Evolutionary conservation across 1,284 basidiomycete species (phyloP), one percentile per base, ranked within the genome.

Genomic region (Rhodotorula sp.): DNA sequence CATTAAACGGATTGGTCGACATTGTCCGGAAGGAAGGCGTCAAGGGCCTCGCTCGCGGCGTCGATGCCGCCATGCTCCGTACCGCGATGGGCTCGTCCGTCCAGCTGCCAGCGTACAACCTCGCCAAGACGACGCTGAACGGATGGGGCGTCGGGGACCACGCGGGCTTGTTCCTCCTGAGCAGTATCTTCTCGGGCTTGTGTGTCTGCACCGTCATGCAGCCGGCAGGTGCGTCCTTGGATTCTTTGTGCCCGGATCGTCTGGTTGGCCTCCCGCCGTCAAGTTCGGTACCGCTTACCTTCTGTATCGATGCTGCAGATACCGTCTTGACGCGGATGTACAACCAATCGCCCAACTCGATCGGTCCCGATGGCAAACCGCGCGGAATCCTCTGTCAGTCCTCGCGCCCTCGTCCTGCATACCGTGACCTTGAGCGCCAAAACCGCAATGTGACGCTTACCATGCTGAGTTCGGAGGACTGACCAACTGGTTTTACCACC

Each of bases 81-180:
- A 98, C 96, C 15, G 89, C 92, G 5, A 97, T 95, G 91, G 96
- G 95, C 48, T 91, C 89, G 65, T 92, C 91, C 39, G 91, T 91
- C 8, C 96, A 99, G 87, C 83, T 99, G 54, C 96, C 96, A 0
- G 92, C 92, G 56, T 99, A 99, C 82, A 96, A 93, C 78, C 91
- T 92, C 82, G 91, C 92, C 48, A 97, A 97, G 82, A 87, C 86
- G 64, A 86, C 90, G 69, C 83, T 96, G 57, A 85, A 89, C 6
- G 84, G 85, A 47, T 83, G 87, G 72, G 88, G 88, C 2, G 85
- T 91, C 70, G 85, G 88, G 23, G 87, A 91, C 80, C 92, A 90
- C 72, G 86, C 91, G 65, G 91, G 87, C 87, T 93, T 93, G 7
- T 99, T 92, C 81, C 84, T 99, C 54, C 87, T 89, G 18, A 93